Conservation (phyloP, 768 basidiomycete genomes). For the Termitomyces sp. region DNA sequence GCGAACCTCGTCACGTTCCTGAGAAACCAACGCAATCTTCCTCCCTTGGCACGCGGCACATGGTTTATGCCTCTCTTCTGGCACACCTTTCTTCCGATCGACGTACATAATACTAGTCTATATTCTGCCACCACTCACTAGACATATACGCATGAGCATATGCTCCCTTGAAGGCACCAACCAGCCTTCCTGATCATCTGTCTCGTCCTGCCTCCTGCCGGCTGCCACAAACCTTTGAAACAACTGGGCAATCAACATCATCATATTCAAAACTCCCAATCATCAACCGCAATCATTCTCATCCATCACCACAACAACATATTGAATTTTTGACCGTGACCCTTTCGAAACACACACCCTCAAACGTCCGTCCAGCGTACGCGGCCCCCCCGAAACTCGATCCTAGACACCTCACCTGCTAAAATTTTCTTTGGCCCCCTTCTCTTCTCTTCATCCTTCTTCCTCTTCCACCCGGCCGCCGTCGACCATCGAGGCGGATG, state of each 20-base stretch:
- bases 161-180: background rate
- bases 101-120: background rate
- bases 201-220: background rate
- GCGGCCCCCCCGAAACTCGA: too few relatives aligned
- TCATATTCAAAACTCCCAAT: background rate
- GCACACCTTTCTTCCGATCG: background rate
- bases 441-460: background rate
- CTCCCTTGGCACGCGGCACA: background rate
- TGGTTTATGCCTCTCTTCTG: background rate
- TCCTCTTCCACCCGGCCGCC: background rate
- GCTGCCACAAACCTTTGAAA: background rate
- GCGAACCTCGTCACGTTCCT: background rate
- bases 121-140: too few relatives aligned
- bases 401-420: background rate
- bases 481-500: background rate
- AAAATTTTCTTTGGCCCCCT: background rate
- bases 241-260: background rate
- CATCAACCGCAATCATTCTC: background rate
- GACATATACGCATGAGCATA: background rate
- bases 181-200: background rate
- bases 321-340: background rate
- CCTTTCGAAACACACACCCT: background rate
- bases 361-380: too few relatives aligned
- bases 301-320: background rate
- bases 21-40: background rate